phyloP scores from a whole-genome alignment of 2,329 filamentous ascomycete species.

The Aphanoascus verrucosus region DNA sequence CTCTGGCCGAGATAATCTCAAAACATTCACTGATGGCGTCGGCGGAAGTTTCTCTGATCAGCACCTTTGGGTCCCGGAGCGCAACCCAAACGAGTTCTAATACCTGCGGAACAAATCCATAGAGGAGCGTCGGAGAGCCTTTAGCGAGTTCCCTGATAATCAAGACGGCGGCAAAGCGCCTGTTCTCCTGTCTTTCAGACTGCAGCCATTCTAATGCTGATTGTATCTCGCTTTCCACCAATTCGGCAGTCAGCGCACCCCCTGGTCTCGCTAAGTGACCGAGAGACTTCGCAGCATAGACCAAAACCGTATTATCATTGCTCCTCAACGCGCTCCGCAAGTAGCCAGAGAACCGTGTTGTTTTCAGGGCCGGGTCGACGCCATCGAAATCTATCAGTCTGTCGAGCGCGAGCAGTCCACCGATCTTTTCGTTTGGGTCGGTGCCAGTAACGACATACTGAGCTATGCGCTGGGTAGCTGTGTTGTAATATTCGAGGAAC shows the following conservation, averaged over 20 bases:
- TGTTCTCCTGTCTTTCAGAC: constrained; percentile 83
- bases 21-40: constrained; percentile 93
- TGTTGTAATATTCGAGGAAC: constrained; percentile 61
- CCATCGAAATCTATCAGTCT: constrained; percentile 93
- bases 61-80: constrained; percentile 74
- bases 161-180: constrained; percentile 84
- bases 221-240: constrained; percentile 95
- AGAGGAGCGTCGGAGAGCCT: constrained; percentile 90
- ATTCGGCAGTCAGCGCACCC: constrained; percentile 83
- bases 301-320: constrained; percentile 83
- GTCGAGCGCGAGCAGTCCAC: constrained; percentile 84
- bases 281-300: constrained; percentile 76
- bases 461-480: constrained; percentile 55
- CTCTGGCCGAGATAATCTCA: constrained; percentile 86
- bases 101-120: constrained; percentile 86
- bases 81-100: constrained; percentile 96
- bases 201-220: constrained; percentile 95
- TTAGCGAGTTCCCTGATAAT: constrained; percentile 81
- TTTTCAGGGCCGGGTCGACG: constrained; percentile 85
- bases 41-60: constrained; percentile 84
- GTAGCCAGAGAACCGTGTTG: constrained; percentile 85
- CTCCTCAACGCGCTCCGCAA: constrained; percentile 79
- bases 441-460: constrained; percentile 71
- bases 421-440: constrained; percentile 79
- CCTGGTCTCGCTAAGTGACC: constrained; percentile 86